Evolutionary conservation across 306 rosid genomes (phyloP).

Genomic region (Cicer chorassanicum): DNA sequence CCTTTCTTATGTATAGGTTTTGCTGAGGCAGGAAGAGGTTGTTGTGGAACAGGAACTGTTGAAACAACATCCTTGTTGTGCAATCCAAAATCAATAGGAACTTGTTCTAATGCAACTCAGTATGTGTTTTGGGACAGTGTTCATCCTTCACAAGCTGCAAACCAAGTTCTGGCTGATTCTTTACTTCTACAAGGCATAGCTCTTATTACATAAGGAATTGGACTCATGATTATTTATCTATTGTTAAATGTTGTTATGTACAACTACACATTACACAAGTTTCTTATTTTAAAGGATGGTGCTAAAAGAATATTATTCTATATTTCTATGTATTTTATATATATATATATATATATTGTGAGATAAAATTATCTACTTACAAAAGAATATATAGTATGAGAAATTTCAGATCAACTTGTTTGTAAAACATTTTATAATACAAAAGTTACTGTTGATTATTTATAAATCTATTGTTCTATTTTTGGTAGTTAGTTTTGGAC

Average conservation of each 20-base stretch:
- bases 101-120: conserved; percentile 84
- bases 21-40: conserved; percentile 78
- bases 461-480: conserved; percentile 13
- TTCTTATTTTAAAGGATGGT: conserved; percentile 26
- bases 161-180: conserved; percentile 83
- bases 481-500: conserved; percentile 17
- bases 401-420: conserved; percentile 38
- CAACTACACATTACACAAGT: conserved; percentile 35
- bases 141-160: conserved; percentile 92
- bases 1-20: conserved; percentile 57
- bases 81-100: conserved; percentile 78
- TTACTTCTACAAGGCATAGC: conserved; percentile 66
- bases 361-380: no score
- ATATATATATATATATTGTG: not conserved
- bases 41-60: conserved; percentile 89
- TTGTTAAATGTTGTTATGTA: not conserved
- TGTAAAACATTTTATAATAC: conserved; percentile 29
- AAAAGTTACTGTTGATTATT: conserved; percentile 19
- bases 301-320: conserved; percentile 29
- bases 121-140: conserved; percentile 97
- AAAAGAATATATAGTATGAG: not conserved
- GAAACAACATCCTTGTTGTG: conserved; percentile 77
- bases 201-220: conserved; percentile 59
- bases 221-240: conserved; percentile 29
- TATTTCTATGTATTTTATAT: conserved; percentile 27